These are phyloP conservation scores for Pulveroboletus sp. DNA, from an alignment of 1,284 basidiomycete genomes.

Conservation along the genomic window DNA sequence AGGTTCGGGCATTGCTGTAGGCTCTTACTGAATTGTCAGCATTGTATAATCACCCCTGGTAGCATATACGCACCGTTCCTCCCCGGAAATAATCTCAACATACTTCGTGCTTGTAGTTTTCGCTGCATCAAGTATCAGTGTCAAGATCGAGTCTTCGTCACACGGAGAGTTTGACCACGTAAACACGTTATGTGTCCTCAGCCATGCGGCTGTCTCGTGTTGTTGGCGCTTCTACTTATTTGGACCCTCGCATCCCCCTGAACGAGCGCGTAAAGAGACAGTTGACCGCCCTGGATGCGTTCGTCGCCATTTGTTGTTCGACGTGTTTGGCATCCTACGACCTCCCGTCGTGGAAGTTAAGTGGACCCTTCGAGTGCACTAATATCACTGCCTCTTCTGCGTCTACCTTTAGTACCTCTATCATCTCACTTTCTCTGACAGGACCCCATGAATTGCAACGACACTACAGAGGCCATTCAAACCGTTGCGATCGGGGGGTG, in stretches of 20 bases:
- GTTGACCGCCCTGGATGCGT: conserved; percentile 11
- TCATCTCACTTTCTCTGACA: conserved; percentile 14
- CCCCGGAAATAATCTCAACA: neutral
- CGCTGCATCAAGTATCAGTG: neutral
- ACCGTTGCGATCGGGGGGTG: conserved; percentile 14
- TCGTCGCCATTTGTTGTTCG: conserved; percentile 28
- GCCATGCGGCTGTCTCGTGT: no score
- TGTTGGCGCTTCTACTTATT: no score
- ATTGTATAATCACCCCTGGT: no score
- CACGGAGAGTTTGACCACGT: no score
- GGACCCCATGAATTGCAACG: conserved; percentile 15
- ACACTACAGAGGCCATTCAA: conserved; percentile 14
- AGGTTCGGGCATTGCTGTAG: neutral
- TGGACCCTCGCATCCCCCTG: no score
- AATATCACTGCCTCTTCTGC: conserved; percentile 29
- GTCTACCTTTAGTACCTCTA: conserved; percentile 24
- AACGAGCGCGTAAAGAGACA: conserved; percentile 27
- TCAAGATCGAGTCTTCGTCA: neutral
- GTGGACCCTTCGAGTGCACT: conserved; percentile 31
- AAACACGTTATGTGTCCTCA: neutral
- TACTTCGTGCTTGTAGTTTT: neutral
- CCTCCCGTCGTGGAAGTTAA: conserved; percentile 31
- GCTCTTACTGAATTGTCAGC: neutral
- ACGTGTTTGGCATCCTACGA: conserved; percentile 32
- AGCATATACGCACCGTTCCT: neutral